phyloP scores from a whole-genome alignment of 495 filamentous ascomycete species.

The Neurospora hispaniola region DNA sequence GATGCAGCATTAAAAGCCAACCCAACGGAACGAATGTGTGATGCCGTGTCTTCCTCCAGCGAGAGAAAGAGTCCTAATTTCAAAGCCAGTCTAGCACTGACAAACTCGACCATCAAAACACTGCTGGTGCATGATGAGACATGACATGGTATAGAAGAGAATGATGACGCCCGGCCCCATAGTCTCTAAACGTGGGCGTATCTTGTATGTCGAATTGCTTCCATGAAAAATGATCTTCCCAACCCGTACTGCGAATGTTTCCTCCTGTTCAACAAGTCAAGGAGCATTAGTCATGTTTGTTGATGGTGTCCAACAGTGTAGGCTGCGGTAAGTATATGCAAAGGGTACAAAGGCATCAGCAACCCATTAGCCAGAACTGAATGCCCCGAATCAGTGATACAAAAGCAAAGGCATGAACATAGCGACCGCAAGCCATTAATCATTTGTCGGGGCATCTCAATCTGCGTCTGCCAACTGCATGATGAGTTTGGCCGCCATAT shows the following conservation, averaged over 20 bases:
- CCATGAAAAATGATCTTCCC: background rate
- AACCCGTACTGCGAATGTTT: background rate
- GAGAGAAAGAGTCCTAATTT: background rate
- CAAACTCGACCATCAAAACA: background rate
- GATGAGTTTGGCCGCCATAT: constrained; percentile 61
- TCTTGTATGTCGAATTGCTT: background rate
- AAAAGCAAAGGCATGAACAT: background rate
- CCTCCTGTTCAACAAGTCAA: background rate
- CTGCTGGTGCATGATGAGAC: background rate
- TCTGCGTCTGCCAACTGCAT: constrained; percentile 65
- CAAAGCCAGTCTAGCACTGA: background rate
- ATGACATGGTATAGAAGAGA: background rate
- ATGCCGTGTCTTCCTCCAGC: background rate
- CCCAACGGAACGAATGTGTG: background rate
- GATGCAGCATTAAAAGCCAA: background rate
- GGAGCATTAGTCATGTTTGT: background rate
- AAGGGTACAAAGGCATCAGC: background rate
- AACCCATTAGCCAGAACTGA: background rate
- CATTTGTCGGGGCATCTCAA: constrained; percentile 13
- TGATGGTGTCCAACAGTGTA: background rate
- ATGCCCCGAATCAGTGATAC: background rate
- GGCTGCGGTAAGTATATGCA: background rate
- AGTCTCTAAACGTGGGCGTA: background rate
- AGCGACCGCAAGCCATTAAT: background rate
- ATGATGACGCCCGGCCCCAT: background rate